Evolutionary conservation across 345 rosid genomes (phyloP), one percentile per base, ranked within the genome.

Genomic region (Stellera chamaejasme): DNA sequence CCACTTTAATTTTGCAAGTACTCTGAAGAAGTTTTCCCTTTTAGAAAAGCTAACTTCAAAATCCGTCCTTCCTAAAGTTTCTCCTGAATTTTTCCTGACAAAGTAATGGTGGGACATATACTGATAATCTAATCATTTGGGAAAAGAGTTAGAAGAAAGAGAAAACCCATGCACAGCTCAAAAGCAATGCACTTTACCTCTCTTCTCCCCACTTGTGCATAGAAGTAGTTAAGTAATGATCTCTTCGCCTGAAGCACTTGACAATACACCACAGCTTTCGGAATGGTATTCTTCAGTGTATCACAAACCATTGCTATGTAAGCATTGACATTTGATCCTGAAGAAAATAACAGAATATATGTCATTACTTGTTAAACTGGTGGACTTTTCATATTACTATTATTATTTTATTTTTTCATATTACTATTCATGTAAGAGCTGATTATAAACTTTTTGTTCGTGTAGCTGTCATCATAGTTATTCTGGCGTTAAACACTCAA

Each of bases 241-340:
- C 92, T 83, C 84, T 87, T 93, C 49, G 99, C 97, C 66, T 85
- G 80, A 61, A 93, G 77, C 27, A 93, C 97, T 80, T 93, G 99
- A 66, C 97, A 93, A 74, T 85, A 79, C 36, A 93, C 99, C 54
- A 87, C 95, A 15, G 97, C 99, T 72, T 93, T 93, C 15, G 99
- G 99, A 60, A 93, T 82, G 23, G 99, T 81, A 71, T 83, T 84
- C 75, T 70, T 80, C 69, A 90, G 60, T 47, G 99, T 93, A 61
- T 93, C 97, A 27, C 90, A 84, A 27, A 93, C 97, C 99, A 93
- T 93, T 63, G 72, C 74, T 59, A 93, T 87, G 67, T 93, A 93
- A 46, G 80, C 89, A 68, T 62, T 93, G 56, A 93, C 99, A 65
- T 93, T 93, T 55, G 97, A 76, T 55, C 99, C 99, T 90, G 83